Evolutionary conservation across 805 yeast species (phyloP).

Genomic region (Wickerhamiella sorbophila): DNA sequence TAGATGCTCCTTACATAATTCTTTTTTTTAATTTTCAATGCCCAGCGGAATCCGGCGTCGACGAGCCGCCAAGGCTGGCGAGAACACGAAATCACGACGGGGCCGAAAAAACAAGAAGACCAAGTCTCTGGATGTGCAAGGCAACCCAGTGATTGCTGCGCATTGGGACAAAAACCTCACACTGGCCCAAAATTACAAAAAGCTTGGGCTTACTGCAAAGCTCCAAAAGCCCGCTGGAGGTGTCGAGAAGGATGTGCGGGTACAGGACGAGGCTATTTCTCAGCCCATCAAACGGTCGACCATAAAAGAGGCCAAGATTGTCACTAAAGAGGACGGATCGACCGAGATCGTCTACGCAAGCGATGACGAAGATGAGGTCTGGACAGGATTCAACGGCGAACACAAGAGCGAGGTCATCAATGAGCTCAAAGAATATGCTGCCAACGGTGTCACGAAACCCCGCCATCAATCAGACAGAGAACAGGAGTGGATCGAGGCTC

Average conservation of each 20-base stretch:
- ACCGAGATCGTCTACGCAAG: slow-evolving; percentile 23
- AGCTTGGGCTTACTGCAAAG: slow-evolving; percentile 58
- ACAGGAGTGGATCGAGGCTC: slow-evolving; percentile 46
- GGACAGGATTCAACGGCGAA: slow-evolving; percentile 48
- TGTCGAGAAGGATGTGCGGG: slow-evolving; percentile 39
- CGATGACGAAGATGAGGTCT: slow-evolving; percentile 32
- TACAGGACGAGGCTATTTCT: not conserved
- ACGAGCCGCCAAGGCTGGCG: slow-evolving; percentile 48
- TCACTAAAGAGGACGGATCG: slow-evolving; percentile 17
- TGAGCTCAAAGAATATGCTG: slow-evolving; percentile 52
- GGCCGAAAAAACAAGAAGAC: slow-evolving; percentile 57
- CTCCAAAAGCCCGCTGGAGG: slow-evolving; percentile 70
- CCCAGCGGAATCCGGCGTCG: slow-evolving; percentile 58
- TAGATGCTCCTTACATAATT: not conserved
- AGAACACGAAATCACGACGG: slow-evolving; percentile 56
- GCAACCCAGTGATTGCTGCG: slow-evolving; percentile 72
- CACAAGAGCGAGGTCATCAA: slow-evolving; percentile 43
- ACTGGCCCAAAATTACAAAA: slow-evolving; percentile 71
- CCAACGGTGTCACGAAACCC: slow-evolving; percentile 25
- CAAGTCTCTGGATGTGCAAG: slow-evolving; percentile 46
- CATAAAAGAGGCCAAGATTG: slow-evolving; percentile 23
- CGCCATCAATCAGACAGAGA: slow-evolving; percentile 53
- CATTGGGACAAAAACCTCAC: slow-evolving; percentile 83
- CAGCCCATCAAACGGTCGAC: slow-evolving; percentile 23
- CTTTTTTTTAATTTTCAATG: slow-evolving; percentile 14